Evolutionary conservation across 1,284 basidiomycete genomes (phyloP).

Genomic region (Cryptococcus floricola): DNA sequence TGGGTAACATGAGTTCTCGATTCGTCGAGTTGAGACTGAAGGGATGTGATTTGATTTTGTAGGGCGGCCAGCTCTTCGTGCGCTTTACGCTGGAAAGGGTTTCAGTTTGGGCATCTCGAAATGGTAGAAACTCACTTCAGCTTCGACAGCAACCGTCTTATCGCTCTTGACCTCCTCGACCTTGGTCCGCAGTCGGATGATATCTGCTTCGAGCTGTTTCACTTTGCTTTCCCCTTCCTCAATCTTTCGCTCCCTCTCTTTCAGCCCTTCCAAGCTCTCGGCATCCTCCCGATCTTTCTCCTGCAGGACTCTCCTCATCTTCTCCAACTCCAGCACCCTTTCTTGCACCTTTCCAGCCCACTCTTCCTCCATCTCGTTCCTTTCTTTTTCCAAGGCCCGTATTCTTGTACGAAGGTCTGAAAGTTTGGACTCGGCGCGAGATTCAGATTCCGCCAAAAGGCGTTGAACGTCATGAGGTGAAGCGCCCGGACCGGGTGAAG

Average conservation of each 20-base stretch:
- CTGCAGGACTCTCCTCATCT: constrained; percentile 60
- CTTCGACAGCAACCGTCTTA: constrained; percentile 41
- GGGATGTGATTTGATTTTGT: constrained; percentile 33
- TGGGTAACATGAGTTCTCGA: constrained; percentile 32
- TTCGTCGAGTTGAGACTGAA: constrained; percentile 49
- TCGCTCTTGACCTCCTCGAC: constrained; percentile 56
- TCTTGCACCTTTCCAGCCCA: constrained; percentile 65
- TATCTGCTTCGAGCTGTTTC: constrained; percentile 51
- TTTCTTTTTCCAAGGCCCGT: constrained; percentile 41
- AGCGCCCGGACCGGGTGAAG: constrained; percentile 11
- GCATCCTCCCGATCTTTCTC: constrained; percentile 53
- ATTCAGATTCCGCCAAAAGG: constrained; percentile 70
- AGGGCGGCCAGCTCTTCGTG: constrained; percentile 47
- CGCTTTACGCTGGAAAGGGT: constrained; percentile 39
- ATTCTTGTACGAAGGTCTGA: constrained; percentile 60
- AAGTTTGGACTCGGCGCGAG: constrained; percentile 69
- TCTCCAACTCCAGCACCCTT: constrained; percentile 66
- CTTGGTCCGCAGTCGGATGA: constrained; percentile 36
- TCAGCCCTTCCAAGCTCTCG: constrained; percentile 56
- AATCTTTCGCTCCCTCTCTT: constrained; percentile 60
- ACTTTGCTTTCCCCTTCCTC: constrained; percentile 58
- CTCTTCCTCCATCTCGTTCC: constrained; percentile 63
- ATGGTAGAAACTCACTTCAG: constrained; percentile 41
- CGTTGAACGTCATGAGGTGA: constrained; percentile 65
- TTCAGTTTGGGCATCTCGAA: background rate